Conservation (phyloP, 345 rosid species). For the Eucalyptus viminalis region DNA sequence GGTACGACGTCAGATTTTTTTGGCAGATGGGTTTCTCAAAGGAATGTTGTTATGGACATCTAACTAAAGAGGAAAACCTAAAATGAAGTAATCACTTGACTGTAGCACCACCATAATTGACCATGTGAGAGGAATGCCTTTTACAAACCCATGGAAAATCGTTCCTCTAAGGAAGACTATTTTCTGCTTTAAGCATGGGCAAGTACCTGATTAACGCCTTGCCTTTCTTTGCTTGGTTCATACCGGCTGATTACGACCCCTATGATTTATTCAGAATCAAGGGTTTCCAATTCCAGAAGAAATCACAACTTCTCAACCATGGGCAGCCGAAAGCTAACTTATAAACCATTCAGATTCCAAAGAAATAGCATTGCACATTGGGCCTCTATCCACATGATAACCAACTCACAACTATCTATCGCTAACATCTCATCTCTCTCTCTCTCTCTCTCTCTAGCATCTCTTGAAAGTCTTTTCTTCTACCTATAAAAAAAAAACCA, state of each 20-base stretch:
- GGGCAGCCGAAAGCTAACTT: constrained; percentile 12
- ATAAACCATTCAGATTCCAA: constrained; percentile 5
- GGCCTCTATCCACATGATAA: not conserved
- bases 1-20: not conserved
- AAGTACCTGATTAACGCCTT: not conserved
- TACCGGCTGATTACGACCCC: not conserved
- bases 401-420: not conserved
- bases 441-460: not conserved
- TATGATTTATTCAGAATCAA: not conserved
- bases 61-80: not conserved
- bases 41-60: constrained; percentile 1
- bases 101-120: not conserved
- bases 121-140: not conserved
- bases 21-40: not conserved
- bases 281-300: constrained; percentile 2
- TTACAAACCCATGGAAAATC: not conserved
- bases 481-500: not conserved
- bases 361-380: not conserved
- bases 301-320: constrained; percentile 16
- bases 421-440: not conserved
- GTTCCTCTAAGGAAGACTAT: not conserved
- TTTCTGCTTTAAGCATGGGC: not conserved
- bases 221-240: not conserved
- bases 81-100: not conserved
- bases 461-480: not conserved